A percentile compares a stretch with the other conserved stretches of the same genome.
phyloP scores from a whole-genome alignment of 768 basidiomycete species.

The Amanita pallidorosea region DNA sequence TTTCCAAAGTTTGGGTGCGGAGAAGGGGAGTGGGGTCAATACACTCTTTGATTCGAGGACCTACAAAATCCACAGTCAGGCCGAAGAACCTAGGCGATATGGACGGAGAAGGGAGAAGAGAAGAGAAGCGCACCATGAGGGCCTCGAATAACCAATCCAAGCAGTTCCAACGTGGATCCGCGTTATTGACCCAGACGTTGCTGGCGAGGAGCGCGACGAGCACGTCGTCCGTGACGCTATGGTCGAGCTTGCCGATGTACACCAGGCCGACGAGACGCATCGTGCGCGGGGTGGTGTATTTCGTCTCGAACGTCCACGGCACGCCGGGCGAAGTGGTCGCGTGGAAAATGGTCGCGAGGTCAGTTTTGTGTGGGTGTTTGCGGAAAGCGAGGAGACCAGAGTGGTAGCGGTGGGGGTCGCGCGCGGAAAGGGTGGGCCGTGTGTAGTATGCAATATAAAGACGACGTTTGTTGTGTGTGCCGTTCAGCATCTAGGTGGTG shows the following conservation, averaged over 20 bases:
- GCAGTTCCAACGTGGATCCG: background rate
- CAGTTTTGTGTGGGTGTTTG: background rate
- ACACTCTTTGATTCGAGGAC: background rate
- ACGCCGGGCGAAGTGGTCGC: background rate
- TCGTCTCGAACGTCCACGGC: background rate
- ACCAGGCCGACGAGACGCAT: background rate
- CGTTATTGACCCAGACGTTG: background rate
- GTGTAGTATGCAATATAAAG: slow-evolving; percentile 1
- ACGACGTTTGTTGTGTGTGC: background rate
- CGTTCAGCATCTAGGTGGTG: background rate
- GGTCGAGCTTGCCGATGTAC: background rate
- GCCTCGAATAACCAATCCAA: background rate
- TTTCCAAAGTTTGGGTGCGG: background rate
- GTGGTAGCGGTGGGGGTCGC: background rate
- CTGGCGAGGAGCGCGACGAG: background rate
- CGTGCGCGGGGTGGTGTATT: background rate
- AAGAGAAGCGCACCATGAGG: background rate
- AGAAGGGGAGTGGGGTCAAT: background rate
- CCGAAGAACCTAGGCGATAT: background rate
- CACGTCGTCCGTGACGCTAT: background rate
- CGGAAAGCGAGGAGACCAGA: background rate
- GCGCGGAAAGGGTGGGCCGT: background rate
- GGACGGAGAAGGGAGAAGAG: background rate
- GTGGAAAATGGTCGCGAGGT: background rate
- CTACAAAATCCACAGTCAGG: background rate